Percentiles rank a stretch among this genome's conserved stretches.
Conservation (phyloP, 345 rosid species). For the Lagerstroemia speciosa region DNA sequence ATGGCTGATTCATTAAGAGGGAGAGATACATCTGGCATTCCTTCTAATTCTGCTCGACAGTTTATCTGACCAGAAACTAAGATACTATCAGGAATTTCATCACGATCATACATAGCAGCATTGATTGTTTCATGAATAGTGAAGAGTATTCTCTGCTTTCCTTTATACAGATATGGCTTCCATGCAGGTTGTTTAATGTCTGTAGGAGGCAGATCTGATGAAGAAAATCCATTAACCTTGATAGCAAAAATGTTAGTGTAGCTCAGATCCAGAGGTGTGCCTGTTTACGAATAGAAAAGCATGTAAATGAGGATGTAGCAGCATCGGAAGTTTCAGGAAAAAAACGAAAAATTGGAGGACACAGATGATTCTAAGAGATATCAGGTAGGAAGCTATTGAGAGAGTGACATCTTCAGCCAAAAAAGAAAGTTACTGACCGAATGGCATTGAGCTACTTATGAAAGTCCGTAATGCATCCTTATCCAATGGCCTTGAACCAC, state of each 20-base stretch:
- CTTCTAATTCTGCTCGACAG: slow-evolving; percentile 86
- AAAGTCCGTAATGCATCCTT: slow-evolving; percentile 68
- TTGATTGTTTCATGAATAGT: slow-evolving; percentile 66
- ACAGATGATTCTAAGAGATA: slow-evolving; percentile 8
- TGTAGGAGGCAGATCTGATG: slow-evolving; percentile 64
- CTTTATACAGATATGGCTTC: slow-evolving; percentile 88
- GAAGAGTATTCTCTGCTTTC: slow-evolving; percentile 72
- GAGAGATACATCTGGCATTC: slow-evolving; percentile 85
- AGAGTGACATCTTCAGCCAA: slow-evolving; percentile 38
- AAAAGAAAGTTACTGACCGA: slow-evolving; percentile 58
- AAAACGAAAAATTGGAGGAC: slow-evolving; percentile 18
- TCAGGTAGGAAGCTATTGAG: slow-evolving; percentile 33
- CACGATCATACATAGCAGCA: slow-evolving; percentile 86
- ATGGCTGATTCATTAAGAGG: slow-evolving; percentile 63
- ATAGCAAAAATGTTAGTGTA: slow-evolving; percentile 50
- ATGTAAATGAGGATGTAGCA: slow-evolving; percentile 5
- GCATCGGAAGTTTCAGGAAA: slow-evolving; percentile 10
- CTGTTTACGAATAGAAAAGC: slow-evolving; percentile 23
- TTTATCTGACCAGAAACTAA: slow-evolving; percentile 86
- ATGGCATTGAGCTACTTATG: slow-evolving; percentile 74
- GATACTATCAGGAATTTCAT: slow-evolving; percentile 78
- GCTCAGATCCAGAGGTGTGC: slow-evolving; percentile 84
- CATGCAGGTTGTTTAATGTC: slow-evolving; percentile 91
- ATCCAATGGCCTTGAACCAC: slow-evolving; percentile 71
- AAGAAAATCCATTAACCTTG: slow-evolving; percentile 68